Evolutionary conservation across 352 stramenopile species (phyloP).

Genomic region (Elongisporangium prolatum): DNA sequence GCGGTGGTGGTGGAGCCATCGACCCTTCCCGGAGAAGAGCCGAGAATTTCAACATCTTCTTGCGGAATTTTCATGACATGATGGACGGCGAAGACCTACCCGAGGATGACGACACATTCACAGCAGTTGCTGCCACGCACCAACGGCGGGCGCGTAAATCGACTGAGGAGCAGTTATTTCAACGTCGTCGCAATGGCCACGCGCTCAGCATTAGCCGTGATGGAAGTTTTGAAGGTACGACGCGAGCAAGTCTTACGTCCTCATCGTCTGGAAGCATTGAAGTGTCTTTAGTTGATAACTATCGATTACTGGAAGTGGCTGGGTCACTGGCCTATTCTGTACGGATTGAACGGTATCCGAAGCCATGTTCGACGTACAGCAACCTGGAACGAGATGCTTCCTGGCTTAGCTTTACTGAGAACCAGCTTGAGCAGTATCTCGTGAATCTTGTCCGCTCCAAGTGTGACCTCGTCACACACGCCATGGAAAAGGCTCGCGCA

Average conservation of each 20-base stretch:
- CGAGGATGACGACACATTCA: slow-evolving; percentile 33
- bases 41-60: slow-evolving; percentile 83
- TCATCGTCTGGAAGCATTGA: slow-evolving; percentile 41
- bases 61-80: slow-evolving; percentile 72
- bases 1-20: slow-evolving; percentile 28
- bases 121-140: slow-evolving; percentile 5
- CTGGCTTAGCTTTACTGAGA: slow-evolving; percentile 64
- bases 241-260: slow-evolving; percentile 51
- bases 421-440: slow-evolving; percentile 74
- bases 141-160: slow-evolving; percentile 18
- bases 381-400: slow-evolving; percentile 47
- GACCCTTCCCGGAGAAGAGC: slow-evolving; percentile 52
- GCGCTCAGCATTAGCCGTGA: slow-evolving; percentile 32
- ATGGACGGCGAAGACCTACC: slow-evolving; percentile 65
- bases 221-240: slow-evolving; percentile 38
- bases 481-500: slow-evolving; percentile 48
- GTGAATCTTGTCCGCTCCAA: slow-evolving; percentile 49
- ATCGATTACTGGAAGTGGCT: slow-evolving; percentile 62
- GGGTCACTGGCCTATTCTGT: slow-evolving; percentile 71
- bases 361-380: slow-evolving; percentile 64
- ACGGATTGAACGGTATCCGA: slow-evolving; percentile 75
- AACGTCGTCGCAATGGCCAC: slow-evolving; percentile 34
- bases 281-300: slow-evolving; percentile 66
- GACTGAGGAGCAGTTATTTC: slow-evolving; percentile 64
- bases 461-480: slow-evolving; percentile 34